phyloP scores from a whole-genome alignment of 768 basidiomycete species.

The Chiua virens region DNA sequence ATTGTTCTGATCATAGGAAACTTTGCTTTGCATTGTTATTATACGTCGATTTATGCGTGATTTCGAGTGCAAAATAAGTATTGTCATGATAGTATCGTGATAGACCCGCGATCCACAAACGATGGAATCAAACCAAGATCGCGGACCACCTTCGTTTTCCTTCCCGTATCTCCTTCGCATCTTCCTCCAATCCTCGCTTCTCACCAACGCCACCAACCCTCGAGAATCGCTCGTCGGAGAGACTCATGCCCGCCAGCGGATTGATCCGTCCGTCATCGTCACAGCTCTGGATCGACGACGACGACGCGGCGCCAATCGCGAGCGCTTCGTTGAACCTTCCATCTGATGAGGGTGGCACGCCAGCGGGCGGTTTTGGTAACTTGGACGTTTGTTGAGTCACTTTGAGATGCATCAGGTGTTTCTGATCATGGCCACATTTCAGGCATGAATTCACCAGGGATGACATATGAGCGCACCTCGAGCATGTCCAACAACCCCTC shows the following conservation, averaged over 20 bases:
- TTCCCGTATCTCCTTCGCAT: slow-evolving; percentile 39
- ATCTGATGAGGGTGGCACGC: slow-evolving; percentile 61
- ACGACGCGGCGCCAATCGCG: slow-evolving; percentile 36
- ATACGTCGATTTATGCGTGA: no score
- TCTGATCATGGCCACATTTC: slow-evolving; percentile 40
- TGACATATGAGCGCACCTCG: slow-evolving; percentile 50
- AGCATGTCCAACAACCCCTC: slow-evolving; percentile 89
- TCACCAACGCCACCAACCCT: slow-evolving; percentile 33
- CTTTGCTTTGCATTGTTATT: no score
- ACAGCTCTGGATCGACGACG: slow-evolving; percentile 31
- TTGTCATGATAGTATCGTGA: no score
- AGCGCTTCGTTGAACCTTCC: slow-evolving; percentile 54
- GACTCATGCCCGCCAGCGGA: slow-evolving; percentile 83
- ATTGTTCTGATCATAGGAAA: no score
- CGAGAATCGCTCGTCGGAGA: slow-evolving; percentile 90
- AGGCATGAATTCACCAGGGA: neutral
- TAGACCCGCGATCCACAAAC: no score
- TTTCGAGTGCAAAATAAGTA: no score
- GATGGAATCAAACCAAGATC: slow-evolving; percentile 44
- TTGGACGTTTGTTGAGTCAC: slow-evolving; percentile 75
- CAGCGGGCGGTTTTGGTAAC: slow-evolving; percentile 60
- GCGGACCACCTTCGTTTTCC: slow-evolving; percentile 63
- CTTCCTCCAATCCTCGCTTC: slow-evolving; percentile 40
- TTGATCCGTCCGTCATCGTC: slow-evolving; percentile 61
- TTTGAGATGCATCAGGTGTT: slow-evolving; percentile 86